phyloP scores from a whole-genome alignment of 2,329 filamentous ascomycete species.

The Xenosphaeropsis pyriputrescens region DNA sequence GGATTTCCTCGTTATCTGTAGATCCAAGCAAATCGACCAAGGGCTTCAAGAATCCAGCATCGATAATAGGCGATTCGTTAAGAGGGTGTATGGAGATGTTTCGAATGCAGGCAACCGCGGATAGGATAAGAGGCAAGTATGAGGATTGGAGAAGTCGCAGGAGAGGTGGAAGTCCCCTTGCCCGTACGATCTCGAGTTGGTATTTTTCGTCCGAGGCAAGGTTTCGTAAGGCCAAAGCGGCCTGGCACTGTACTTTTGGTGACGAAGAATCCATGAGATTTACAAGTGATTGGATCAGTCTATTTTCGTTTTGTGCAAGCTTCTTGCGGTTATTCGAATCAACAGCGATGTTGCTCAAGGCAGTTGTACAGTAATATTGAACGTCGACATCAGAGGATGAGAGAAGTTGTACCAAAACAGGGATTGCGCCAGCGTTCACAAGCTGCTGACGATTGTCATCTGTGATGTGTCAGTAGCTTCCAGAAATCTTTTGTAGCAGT shows the following conservation, averaged over 20 bases:
- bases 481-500: neutral
- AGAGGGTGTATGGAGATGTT: conserved; percentile 97
- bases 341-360: conserved; percentile 95
- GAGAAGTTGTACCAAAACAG: conserved; percentile 87
- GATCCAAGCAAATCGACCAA: conserved; percentile 87
- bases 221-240: conserved; percentile 84
- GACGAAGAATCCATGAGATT: conserved; percentile 96
- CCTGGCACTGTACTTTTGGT: conserved; percentile 95
- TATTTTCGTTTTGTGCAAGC: conserved; percentile 78
- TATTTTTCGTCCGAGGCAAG: conserved; percentile 97
- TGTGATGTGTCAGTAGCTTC: conserved; percentile 21
- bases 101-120: conserved; percentile 92
- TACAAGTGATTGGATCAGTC: conserved; percentile 85
- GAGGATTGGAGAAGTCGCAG: conserved; percentile 86
- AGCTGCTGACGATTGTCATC: conserved; percentile 97
- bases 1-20: conserved; percentile 96
- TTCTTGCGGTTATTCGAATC: conserved; percentile 84
- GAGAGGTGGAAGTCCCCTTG: conserved; percentile 71
- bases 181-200: conserved; percentile 90
- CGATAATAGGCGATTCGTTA: conserved; percentile 97
- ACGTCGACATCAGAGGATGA: conserved; percentile 91
- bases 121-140: conserved; percentile 89
- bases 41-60: conserved; percentile 88
- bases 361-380: conserved; percentile 98
- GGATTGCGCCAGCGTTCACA: conserved; percentile 94